Conservation (phyloP, 495 filamentous ascomycete genomes). For the Talaromyces thailandensis region DNA sequence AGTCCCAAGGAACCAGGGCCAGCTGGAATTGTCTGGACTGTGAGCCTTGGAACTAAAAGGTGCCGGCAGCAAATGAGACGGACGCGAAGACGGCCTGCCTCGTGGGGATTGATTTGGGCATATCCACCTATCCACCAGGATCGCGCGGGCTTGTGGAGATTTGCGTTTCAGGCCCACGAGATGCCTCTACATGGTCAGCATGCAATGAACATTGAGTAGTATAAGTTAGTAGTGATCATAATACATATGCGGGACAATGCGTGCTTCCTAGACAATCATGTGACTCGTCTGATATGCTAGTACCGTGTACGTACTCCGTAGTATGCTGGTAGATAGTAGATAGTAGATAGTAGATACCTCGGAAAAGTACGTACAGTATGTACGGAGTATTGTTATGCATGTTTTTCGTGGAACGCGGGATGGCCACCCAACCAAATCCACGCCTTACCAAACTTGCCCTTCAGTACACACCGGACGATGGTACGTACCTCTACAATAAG, state of each 20-base stretch:
- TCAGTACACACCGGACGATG: too few relatives aligned
- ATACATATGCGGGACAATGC: not conserved
- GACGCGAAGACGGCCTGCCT: not conserved
- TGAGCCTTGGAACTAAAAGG: not conserved
- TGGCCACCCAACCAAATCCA: too few relatives aligned
- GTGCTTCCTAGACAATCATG: not conserved
- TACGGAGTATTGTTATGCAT: too few relatives aligned
- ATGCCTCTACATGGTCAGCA: not conserved
- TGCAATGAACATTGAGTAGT: not conserved
- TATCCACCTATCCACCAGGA: not conserved
- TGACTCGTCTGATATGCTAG: not conserved
- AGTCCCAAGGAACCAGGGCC: not conserved
- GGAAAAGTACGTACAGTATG: too few relatives aligned
- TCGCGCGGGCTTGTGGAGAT: not conserved
- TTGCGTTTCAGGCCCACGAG: not conserved
- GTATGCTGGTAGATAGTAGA: too few relatives aligned
- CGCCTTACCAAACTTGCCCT: too few relatives aligned
- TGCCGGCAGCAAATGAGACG: not conserved
- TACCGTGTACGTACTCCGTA: too few relatives aligned
- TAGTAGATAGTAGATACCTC: too few relatives aligned
- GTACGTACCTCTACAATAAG: too few relatives aligned
- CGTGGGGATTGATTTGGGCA: not conserved
- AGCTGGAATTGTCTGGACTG: not conserved
- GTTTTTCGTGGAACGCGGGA: too few relatives aligned
- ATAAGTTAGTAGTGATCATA: not conserved